Evolutionary conservation across 1,139 yeast species (phyloP), one percentile per base, ranked within the genome.

Genomic region (Taphrina flavorubra): DNA sequence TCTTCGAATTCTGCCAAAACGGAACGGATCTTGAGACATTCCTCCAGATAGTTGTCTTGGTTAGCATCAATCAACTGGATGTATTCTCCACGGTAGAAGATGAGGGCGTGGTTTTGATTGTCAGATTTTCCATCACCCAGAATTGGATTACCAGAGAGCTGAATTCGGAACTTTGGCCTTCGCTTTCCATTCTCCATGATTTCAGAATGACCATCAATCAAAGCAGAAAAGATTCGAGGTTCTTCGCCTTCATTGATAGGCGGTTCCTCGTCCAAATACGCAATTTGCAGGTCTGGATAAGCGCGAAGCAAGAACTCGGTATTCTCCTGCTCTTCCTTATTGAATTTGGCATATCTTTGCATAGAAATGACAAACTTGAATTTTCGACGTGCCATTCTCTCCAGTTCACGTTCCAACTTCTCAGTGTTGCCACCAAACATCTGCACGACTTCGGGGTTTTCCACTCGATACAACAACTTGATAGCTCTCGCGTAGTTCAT

Each of bases 121-220:
- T 94, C 99, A 77, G 98, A 90, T 81, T 94, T 94, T 87, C 99
- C 99, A 80, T 94, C 99, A 86, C 99, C 99, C 78, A 94, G 85
- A 80, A 94, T 94, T 78, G 99, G 98, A 81, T 94, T 94, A 84
- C 99, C 99, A 75, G 98, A 92, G 76, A 94, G 85, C 84, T 92
- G 98, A 74, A 94, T 88, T 85, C 99, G 89, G 81, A 92, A 94
- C 81, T 92, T 92, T 74, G 99, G 99, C 81, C 97, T 92, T 83
- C 99, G 92, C 81, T 97, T 89, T 76, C 98, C 99, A 78, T 94
- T 92, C 81, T 92, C 97, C 85, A 94, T 85, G 77, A 94, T 87
- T 80, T 94, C 98, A 85, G 97, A 92, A 81, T 94, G 97, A 77
- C 98, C 98, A 83, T 94, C 99, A 81, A 94, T 92, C 82, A 95